Conservation (phyloP, 768 basidiomycete genomes). For the Phaffia australis region DNA sequence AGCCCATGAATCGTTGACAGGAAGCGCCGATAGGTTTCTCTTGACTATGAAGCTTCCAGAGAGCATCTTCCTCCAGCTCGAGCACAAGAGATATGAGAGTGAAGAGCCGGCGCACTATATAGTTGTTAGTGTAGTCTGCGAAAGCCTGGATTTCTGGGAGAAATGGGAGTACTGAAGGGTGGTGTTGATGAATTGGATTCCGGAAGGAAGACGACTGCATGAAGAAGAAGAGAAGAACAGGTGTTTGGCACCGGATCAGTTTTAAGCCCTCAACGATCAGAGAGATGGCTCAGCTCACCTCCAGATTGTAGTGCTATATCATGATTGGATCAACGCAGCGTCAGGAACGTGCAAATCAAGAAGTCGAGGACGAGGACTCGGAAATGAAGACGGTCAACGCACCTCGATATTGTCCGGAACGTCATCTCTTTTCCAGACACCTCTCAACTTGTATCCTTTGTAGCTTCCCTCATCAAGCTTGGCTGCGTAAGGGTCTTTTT, state of each 20-base stretch:
- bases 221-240: neutral
- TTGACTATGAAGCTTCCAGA: slow-evolving; percentile 31
- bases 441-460: slow-evolving; percentile 28
- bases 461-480: slow-evolving; percentile 28
- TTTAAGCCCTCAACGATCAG: neutral
- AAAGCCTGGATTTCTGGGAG: slow-evolving; percentile 30
- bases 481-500: slow-evolving; percentile 28
- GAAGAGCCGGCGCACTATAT: slow-evolving; percentile 31
- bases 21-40: slow-evolving; percentile 26
- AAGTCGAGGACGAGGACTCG: neutral
- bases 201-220: neutral
- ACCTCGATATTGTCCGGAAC: slow-evolving; percentile 30
- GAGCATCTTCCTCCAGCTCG: slow-evolving; percentile 31
- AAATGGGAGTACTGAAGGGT: slow-evolving; percentile 26
- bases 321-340: neutral
- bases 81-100: slow-evolving; percentile 30
- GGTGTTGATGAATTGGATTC: slow-evolving; percentile 16
- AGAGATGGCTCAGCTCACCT: slow-evolving; percentile 22
- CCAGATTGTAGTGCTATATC: slow-evolving; percentile 29
- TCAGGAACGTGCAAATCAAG: slow-evolving; percentile 5
- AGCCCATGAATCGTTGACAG: slow-evolving; percentile 29
- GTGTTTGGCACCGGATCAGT: neutral
- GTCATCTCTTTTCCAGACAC: slow-evolving; percentile 29
- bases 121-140: slow-evolving; percentile 28
- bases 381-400: neutral